phyloP scores from a whole-genome alignment of 176 grass and related monocot genomes.

The Canna indica region DNA sequence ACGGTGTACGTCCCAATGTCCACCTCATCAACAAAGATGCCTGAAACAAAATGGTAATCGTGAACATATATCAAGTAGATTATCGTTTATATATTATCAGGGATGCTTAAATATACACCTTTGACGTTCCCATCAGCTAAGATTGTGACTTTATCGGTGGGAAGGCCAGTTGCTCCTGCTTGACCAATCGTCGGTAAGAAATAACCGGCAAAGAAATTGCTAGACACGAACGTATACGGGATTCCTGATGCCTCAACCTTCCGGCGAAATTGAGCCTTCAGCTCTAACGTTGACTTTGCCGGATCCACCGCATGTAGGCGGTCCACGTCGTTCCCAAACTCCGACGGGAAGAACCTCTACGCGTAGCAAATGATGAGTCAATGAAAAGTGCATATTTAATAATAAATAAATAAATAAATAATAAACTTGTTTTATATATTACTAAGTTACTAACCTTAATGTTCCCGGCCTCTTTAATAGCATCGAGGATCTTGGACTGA shows the following conservation, averaged over 20 bases:
- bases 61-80: no score
- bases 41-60: neutral
- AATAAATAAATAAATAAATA: neutral
- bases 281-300: neutral
- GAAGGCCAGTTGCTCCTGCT: neutral
- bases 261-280: neutral
- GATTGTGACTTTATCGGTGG: slow-evolving; percentile 13
- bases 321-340: neutral
- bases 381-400: neutral
- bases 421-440: neutral
- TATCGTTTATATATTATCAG: no score
- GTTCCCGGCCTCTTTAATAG: slow-evolving; percentile 54
- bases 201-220: neutral
- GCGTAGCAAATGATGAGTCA: neutral
- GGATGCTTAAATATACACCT: slow-evolving; percentile 4
- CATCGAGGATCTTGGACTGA: slow-evolving; percentile 50
- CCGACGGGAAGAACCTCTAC: neutral
- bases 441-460: slow-evolving; percentile 30
- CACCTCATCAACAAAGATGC: neutral
- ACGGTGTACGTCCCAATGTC: neutral
- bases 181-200: neutral
- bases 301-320: neutral
- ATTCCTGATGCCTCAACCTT: neutral
- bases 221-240: neutral
- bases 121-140: slow-evolving; percentile 34